A percentile compares a stretch with the other conserved stretches of the same genome.
These are phyloP conservation scores for Boletus insuetus DNA, from an alignment of 768 basidiomycete species.

Conservation along the genomic window DNA sequence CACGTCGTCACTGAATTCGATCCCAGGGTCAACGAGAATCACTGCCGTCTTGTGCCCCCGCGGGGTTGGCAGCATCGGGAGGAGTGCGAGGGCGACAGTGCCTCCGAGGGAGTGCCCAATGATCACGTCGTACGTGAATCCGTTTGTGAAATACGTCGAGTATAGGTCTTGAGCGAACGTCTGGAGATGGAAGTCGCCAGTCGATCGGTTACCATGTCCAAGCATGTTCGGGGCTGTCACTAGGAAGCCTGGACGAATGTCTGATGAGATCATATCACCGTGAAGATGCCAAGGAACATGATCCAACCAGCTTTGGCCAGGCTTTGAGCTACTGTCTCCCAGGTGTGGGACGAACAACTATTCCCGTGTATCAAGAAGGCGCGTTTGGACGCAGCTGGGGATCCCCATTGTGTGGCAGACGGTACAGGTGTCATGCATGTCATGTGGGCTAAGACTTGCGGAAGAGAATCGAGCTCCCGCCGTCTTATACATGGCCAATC, in stretches of 20 bases:
- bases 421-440: slow-evolving; percentile 10
- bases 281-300: background rate
- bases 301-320: slow-evolving; percentile 9
- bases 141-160: slow-evolving; percentile 13
- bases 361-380: slow-evolving; percentile 17
- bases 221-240: slow-evolving; percentile 19
- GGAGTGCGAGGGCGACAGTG: slow-evolving; percentile 6
- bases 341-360: slow-evolving; percentile 13
- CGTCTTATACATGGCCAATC: background rate
- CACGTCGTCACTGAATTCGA: slow-evolving; percentile 1
- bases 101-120: slow-evolving; percentile 18
- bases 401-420: slow-evolving; percentile 18
- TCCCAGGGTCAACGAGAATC: slow-evolving; percentile 15
- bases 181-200: slow-evolving; percentile 9
- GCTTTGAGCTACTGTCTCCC: slow-evolving; percentile 8
- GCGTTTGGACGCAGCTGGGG: slow-evolving; percentile 8
- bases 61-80: slow-evolving; percentile 5
- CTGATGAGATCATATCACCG: background rate
- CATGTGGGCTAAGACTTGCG: slow-evolving; percentile 1
- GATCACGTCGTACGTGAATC: slow-evolving; percentile 13
- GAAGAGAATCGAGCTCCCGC: too few species aligned
- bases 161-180: slow-evolving; percentile 13
- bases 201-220: slow-evolving; percentile 13
- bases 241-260: slow-evolving; percentile 3
- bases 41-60: background rate